phyloP scores from a whole-genome alignment of 257 asterid genomes.

The Capsicum pubescens region DNA sequence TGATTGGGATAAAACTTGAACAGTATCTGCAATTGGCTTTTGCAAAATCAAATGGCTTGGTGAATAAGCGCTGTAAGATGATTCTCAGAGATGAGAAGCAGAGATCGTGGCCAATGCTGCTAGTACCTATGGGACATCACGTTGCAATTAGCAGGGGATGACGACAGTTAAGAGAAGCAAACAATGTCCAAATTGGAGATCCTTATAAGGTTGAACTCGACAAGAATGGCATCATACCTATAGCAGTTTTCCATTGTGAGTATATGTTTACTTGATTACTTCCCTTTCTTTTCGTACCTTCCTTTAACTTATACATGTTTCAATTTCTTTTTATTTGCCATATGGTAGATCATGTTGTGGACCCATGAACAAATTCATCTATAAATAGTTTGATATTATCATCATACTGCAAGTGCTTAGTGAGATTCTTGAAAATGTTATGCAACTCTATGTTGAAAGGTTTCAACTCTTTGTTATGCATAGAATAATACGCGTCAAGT shows the following conservation, averaged over 20 bases:
- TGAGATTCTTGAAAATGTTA: neutral
- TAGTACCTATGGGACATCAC: neutral
- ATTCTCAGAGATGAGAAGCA: conserved; percentile 1
- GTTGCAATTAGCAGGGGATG: conserved; percentile 3
- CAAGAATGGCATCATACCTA: conserved; percentile 25
- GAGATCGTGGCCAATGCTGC: conserved; percentile 21
- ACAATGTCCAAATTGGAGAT: conserved; percentile 24
- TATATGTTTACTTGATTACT: neutral
- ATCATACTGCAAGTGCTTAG: neutral
- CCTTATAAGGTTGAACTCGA: conserved; percentile 31
- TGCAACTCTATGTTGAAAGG: neutral
- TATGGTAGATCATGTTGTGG: neutral
- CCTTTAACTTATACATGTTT: neutral
- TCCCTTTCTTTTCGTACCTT: neutral
- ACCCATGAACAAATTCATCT: neutral
- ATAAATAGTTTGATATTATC: neutral
- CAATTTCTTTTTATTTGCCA: neutral
- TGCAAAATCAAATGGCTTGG: conserved; percentile 28
- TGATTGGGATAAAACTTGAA: conserved; percentile 12
- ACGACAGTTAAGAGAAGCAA: conserved; percentile 11
- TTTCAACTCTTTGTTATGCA: neutral
- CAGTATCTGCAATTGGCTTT: conserved; percentile 5
- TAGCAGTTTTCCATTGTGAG: neutral
- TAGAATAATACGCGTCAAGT: no score
- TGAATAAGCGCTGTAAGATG: neutral